Percentiles rank a stretch among this genome's conserved stretches.
phyloP scores from a whole-genome alignment of 345 rosid species.

The Gossypium ekmanianum region DNA sequence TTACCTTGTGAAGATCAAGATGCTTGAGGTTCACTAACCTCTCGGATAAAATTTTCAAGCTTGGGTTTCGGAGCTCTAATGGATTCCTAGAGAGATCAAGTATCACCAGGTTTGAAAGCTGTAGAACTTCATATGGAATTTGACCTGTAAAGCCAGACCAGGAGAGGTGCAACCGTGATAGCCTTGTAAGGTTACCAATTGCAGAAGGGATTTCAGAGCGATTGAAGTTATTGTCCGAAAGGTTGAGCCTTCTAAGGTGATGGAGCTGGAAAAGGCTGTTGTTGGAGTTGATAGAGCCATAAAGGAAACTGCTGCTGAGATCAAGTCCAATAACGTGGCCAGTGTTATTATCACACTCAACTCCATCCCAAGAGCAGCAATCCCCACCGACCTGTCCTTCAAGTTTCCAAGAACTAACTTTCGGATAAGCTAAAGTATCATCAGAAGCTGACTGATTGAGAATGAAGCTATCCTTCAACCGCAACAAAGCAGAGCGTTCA shows the following conservation, averaged over 20 bases:
- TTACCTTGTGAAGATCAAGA: neutral
- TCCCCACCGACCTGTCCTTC: neutral
- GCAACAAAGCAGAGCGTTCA: slow-evolving; percentile 4
- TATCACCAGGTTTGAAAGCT: slow-evolving; percentile 4
- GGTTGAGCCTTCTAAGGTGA: slow-evolving; percentile 20
- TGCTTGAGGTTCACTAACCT: neutral
- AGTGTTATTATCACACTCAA: slow-evolving; percentile 7
- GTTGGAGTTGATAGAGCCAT: slow-evolving; percentile 19
- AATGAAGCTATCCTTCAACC: neutral
- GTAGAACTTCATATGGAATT: slow-evolving; percentile 12
- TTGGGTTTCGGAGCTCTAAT: neutral
- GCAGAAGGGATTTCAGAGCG: slow-evolving; percentile 7
- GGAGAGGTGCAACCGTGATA: slow-evolving; percentile 18
- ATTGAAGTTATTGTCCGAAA: slow-evolving; percentile 16
- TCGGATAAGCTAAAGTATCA: neutral
- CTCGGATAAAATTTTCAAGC: neutral
- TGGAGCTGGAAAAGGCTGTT: slow-evolving; percentile 18
- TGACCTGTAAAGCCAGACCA: neutral
- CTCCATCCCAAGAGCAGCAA: slow-evolving; percentile 19
- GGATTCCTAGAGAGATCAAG: neutral
- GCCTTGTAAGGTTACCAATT: neutral
- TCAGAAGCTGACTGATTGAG: neutral
- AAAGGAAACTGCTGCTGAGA: slow-evolving; percentile 14
- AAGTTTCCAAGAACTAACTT: neutral
- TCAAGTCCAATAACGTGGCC: neutral